A percentile compares a stretch with the other conserved stretches of the same genome.
Conservation (phyloP, 2,329 filamentous ascomycete species). For the Penicillium sp. region DNA sequence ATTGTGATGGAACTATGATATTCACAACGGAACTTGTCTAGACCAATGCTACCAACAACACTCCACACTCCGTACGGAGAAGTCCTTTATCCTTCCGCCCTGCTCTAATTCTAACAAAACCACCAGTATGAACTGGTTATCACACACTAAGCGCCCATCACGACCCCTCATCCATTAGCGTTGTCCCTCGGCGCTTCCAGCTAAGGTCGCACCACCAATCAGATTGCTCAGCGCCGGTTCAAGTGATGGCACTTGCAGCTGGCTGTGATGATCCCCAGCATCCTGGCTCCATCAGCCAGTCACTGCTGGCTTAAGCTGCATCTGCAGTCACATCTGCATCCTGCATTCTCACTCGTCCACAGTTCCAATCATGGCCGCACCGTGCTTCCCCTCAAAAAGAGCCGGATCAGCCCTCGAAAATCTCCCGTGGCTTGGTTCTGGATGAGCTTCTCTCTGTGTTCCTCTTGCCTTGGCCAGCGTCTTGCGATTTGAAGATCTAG, state of each 20-base stretch:
- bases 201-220: slow-evolving; percentile 24
- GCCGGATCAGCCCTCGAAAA: slow-evolving; percentile 20
- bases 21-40: no score
- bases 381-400: slow-evolving; percentile 30
- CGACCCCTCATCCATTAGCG: slow-evolving; percentile 21
- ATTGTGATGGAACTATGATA: no score
- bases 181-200: slow-evolving; percentile 29
- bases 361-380: slow-evolving; percentile 14
- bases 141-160: slow-evolving; percentile 25
- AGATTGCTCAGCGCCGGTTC: slow-evolving; percentile 8
- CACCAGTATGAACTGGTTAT: slow-evolving; percentile 2
- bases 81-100: no score
- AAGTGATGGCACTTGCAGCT: slow-evolving; percentile 34
- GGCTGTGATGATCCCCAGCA: slow-evolving; percentile 19
- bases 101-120: no score
- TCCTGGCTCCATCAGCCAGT: slow-evolving; percentile 17
- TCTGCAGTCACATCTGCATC: slow-evolving; percentile 29
- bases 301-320: slow-evolving; percentile 21
- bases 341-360: slow-evolving; percentile 27
- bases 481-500: no score
- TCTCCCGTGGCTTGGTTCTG: slow-evolving; percentile 17
- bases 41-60: no score
- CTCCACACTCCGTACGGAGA: no score
- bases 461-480: not conserved
- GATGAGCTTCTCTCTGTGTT: slow-evolving; percentile 2